Percentiles rank a stretch among this genome's conserved stretches.
Conservation (phyloP, 1,284 basidiomycete genomes). For the Abortiporus biennis region DNA sequence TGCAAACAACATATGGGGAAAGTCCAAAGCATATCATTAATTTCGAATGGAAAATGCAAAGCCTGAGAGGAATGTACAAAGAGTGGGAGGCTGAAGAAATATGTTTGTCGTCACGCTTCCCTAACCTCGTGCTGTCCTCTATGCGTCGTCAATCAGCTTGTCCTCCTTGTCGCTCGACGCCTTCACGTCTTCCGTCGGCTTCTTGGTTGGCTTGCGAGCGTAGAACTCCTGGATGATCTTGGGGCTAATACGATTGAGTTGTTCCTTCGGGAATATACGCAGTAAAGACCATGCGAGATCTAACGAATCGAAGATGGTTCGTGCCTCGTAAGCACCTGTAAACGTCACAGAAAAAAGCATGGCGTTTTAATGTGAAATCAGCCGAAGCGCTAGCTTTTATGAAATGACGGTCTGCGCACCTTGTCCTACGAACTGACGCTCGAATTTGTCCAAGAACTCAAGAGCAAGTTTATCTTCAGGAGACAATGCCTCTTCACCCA, state of each 20-base stretch:
- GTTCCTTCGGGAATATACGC: slow-evolving; percentile 98
- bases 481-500: slow-evolving; percentile 96
- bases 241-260: slow-evolving; percentile 92
- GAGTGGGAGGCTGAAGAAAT: no score
- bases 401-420: slow-evolving; percentile 38
- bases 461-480: slow-evolving; percentile 91
- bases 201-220: slow-evolving; percentile 69
- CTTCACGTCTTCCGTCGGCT: slow-evolving; percentile 44
- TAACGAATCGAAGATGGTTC: slow-evolving; percentile 96
- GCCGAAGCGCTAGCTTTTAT: slow-evolving; percentile 4
- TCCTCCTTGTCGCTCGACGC: slow-evolving; percentile 36
- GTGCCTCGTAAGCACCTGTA: slow-evolving; percentile 87
- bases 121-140: no score
- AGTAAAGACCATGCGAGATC: slow-evolving; percentile 97
- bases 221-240: slow-evolving; percentile 88
- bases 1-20: no score
- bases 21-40: no score
- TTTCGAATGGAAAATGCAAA: no score
- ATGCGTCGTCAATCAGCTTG: slow-evolving; percentile 55
- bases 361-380: slow-evolving; percentile 2
- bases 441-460: slow-evolving; percentile 93
- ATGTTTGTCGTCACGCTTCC: no score
- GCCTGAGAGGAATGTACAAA: no score
- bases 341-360: not conserved
- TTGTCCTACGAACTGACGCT: slow-evolving; percentile 92